Evolutionary conservation across 192 early-diverging fungal genomes (phyloP).

Genomic region (Backusella circina): DNA sequence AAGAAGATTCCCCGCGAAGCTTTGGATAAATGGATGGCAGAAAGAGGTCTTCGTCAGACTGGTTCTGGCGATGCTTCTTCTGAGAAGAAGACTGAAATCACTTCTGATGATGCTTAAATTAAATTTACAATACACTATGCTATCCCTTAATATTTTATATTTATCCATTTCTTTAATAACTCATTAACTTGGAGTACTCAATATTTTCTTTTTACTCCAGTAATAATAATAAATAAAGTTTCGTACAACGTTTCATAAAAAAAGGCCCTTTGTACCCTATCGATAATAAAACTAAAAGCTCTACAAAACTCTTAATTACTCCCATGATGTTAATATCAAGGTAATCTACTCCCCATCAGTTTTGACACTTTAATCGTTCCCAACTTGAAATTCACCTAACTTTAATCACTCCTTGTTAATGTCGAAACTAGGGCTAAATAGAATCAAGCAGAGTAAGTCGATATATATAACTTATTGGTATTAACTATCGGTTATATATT

Average conservation of each 20-base stretch:
- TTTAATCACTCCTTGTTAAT: no score
- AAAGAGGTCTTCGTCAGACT: slow-evolving; percentile 17
- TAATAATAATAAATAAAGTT: slow-evolving; percentile 4
- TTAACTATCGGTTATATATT: no score
- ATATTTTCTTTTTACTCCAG: not conserved
- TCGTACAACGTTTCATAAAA: not conserved
- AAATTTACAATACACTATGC: not conserved
- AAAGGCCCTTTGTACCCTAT: not conserved
- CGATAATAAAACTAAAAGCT: no score
- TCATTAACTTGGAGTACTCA: not conserved
- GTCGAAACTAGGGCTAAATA: no score
- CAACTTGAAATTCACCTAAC: no score
- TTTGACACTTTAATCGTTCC: no score
- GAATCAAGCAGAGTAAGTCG: no score
- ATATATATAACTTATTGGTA: no score
- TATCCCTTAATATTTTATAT: not conserved
- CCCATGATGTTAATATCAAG: no score
- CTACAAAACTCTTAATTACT: no score
- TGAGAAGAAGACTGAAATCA: not conserved
- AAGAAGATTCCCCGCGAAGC: slow-evolving; percentile 15
- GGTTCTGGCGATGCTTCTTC: not conserved
- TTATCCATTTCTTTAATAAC: not conserved
- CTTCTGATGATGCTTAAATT: not conserved
- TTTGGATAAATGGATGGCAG: slow-evolving; percentile 1
- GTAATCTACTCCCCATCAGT: no score